Evolutionary conservation across 2,329 filamentous ascomycete genomes (phyloP), one percentile per base, ranked within the genome.

Genomic region (Lasiodiplodia sp.): DNA sequence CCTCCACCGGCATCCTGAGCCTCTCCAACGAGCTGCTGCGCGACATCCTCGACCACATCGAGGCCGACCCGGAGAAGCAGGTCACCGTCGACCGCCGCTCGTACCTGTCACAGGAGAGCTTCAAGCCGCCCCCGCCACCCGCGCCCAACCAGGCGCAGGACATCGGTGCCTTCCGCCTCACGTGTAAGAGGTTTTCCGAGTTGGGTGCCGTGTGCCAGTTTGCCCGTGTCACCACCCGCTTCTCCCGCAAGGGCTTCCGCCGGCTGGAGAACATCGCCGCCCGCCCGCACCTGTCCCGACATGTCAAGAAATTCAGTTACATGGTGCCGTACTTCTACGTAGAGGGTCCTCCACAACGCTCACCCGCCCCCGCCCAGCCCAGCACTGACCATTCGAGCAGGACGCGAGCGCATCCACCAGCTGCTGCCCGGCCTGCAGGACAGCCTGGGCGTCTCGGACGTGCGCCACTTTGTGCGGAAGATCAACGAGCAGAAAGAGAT

Each of bases 231-330:
- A 84, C 81, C n/a, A 83, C 83, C 63, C 78, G 85, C 60, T 86
- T 87, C 75, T 83, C 84, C 34, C 75, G 77, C 53, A 80, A 80
- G 67, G 86, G 85, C 37, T 82, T 88, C 64, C 75, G 79, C 62
- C 81, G 82, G 44, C 75, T 88, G 57, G 81, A 85, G 66, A 79
- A 80, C 49, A 82, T 88, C 69, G 82, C 85, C 38, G 77, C 78
- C 60, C 82, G 83, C 71, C 78, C 79, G 21, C 82, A 86, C 75
- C 79, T 88, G 23, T 83, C 85, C 18, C 76, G 79, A 66, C 82
- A 86, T 74, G 86, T 88, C 69, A 86, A 85, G 74, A 87, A 87
- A 73, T 87, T 88, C 76, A 87, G 85, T 71, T 88, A 88, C 75
- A 82, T 88, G 77, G 84, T 88, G 67, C 86, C 86, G 4, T 86